Evolutionary conservation across 2,329 filamentous ascomycete species (phyloP).

Genomic region (Alternaria metachromatica): DNA sequence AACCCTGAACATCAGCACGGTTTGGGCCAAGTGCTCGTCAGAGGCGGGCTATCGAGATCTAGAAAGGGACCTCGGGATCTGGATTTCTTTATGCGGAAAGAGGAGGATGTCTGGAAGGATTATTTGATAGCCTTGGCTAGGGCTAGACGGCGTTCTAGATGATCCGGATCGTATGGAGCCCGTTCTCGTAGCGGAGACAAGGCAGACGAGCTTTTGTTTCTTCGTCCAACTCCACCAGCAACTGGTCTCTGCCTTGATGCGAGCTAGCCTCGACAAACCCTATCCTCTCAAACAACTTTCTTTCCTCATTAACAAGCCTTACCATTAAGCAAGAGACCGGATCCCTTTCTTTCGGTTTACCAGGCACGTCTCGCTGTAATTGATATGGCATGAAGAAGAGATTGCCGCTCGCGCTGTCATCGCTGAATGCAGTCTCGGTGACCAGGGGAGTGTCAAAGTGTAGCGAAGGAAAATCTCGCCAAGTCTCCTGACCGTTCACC

Average conservation of each 20-base stretch:
- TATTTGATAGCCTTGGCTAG: background rate
- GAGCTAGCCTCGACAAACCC: background rate
- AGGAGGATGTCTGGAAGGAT: background rate
- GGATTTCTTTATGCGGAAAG: background rate
- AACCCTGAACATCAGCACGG: slow-evolving; percentile 11
- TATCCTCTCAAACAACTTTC: background rate
- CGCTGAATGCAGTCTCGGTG: background rate
- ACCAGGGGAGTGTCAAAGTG: background rate
- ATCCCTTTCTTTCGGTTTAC: background rate
- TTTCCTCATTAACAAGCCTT: background rate
- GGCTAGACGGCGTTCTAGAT: slow-evolving; percentile 6
- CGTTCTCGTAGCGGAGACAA: slow-evolving; percentile 16
- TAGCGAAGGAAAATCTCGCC: background rate
- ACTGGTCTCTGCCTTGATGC: background rate
- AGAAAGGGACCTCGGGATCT: background rate
- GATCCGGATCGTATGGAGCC: slow-evolving; percentile 17
- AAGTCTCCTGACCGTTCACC: background rate
- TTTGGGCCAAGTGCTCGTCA: slow-evolving; percentile 4
- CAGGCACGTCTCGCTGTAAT: background rate
- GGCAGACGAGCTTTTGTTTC: slow-evolving; percentile 12
- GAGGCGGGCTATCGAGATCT: slow-evolving; percentile 1
- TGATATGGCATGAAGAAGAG: slow-evolving; percentile 2
- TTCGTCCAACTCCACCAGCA: slow-evolving; percentile 10
- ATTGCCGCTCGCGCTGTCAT: background rate
- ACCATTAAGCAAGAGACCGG: background rate